Conservation (phyloP, 257 asterid genomes). For the Penstemon davidsonii region DNA sequence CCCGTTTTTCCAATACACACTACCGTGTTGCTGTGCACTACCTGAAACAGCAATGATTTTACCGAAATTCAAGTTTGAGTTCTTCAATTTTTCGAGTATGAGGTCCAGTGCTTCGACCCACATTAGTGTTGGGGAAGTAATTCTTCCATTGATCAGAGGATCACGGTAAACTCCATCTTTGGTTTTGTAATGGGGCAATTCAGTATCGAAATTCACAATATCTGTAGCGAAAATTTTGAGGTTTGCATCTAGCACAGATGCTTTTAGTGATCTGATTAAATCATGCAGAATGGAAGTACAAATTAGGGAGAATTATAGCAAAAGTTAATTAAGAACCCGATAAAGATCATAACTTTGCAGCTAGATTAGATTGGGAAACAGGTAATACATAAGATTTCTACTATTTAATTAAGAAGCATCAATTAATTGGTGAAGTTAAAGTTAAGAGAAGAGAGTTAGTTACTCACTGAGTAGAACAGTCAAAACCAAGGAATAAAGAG, state of each 20-base stretch:
- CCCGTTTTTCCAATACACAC: slow-evolving; percentile 63
- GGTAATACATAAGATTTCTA: background rate
- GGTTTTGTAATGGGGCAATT: slow-evolving; percentile 61
- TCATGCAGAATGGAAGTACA: too few relatives aligned
- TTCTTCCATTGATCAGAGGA: slow-evolving; percentile 45
- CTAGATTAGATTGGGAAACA: background rate
- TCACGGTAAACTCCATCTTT: slow-evolving; percentile 67
- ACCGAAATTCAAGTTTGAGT: slow-evolving; percentile 46
- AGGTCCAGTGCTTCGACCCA: slow-evolving; percentile 68
- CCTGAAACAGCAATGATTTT: slow-evolving; percentile 56
- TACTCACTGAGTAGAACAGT: slow-evolving; percentile 58
- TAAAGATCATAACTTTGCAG: too few relatives aligned
- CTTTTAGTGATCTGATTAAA: slow-evolving; percentile 57
- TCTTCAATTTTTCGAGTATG: slow-evolving; percentile 42
- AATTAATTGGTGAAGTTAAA: background rate
- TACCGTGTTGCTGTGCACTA: slow-evolving; percentile 71
- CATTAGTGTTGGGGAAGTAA: slow-evolving; percentile 60
- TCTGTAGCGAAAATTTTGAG: slow-evolving; percentile 53
- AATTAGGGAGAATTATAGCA: too few relatives aligned
- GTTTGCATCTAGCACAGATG: slow-evolving; percentile 55
- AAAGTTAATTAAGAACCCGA: too few relatives aligned
- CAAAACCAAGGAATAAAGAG: slow-evolving; percentile 54
- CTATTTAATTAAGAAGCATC: background rate
- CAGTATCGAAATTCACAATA: slow-evolving; percentile 51
- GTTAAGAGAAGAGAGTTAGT: slow-evolving; percentile 7